Evolutionary conservation across 2,329 filamentous ascomycete genomes (phyloP), one percentile per base, ranked within the genome.

Genomic region (Rasamsonia emersonii): DNA sequence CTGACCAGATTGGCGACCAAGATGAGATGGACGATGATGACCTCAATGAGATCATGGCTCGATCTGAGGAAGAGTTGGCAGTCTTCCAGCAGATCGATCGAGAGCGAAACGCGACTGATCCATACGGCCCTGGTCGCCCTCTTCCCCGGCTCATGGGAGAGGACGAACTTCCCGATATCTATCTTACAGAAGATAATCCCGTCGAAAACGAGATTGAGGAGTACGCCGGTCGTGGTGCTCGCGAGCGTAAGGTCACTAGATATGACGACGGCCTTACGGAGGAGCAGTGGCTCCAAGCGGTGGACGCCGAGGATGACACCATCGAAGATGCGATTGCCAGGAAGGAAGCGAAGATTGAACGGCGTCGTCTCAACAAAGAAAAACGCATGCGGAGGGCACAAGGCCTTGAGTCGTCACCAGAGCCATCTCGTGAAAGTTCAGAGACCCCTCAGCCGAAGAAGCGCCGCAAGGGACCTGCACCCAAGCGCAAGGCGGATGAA

Each of bases 11-110:
- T 5, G 81, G 83, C 36, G 86, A 94, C 42, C 84, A 93, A 50
- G 88, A 95, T 38, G 91, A 98, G 59, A 94, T 96, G 84, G 91
- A 98, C 45, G 91, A 98, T 43, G 91, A 98, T 38, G 91, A 98
- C 54, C 67, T 98, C 43, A 98, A 98, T 53, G 70, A 91, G 66
- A 83, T 98, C 39, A 82, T 96, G 63, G 88, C 91, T 39, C 83
- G 91, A 44, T 86, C 71, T 26, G 89, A 95, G 6, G 26, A 80
- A 0, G 91, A 98, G 56, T 61, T 96, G 13, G 39, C 40, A 4
- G 52, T 78, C 1, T 98, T 98, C 74, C 83, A 86, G 51, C 67
- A 80, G 46, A 75, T 98, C 39, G 91, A 98, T 45, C 74, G 77
- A 36, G 78, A 93, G 37, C 76, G 91, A 36, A 49, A 64, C 7